Evolutionary conservation across 2,329 filamentous ascomycete genomes (phyloP), one percentile per base, ranked within the genome.

Genomic region (Colletotrichum sp.): DNA sequence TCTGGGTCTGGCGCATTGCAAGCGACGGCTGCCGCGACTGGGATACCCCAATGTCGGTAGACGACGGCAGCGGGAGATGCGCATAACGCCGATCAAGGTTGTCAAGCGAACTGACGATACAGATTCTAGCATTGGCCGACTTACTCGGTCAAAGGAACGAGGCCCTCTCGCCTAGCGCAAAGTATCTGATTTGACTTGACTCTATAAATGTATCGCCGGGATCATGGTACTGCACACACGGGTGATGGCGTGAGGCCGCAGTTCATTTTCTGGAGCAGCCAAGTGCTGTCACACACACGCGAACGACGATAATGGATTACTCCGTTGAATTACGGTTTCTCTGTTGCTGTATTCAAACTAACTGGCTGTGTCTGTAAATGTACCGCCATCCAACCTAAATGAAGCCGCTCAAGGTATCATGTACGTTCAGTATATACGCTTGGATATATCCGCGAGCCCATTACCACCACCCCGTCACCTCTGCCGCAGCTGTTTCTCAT

Each of bases 401-500:
- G 43, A 16, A 73, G 29, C 21, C 12, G 57, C 36, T 62, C 33
- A 11, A 73, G 71, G 67, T 73, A 71, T 73, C 61, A 57, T 66
- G 13, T 70, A 33, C 70, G 55, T 57, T 43, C 61, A 36, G 27
- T 70, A 62, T 73, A 24, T 71, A 70, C 36, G 29, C 33, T 34
- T 13, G 51, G 16, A 43, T 58, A 43, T 31, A 43, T 21, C 51
- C 33, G 9, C 55, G 11, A 24, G 11, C 34, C 34, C 15, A 36
- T 21, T 43, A 24, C 27, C 15, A 18, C 27, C 15, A 9, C 24
- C 43, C n/a, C 58, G 12, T 82, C 78, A 97, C 79, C 93, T 89
- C 78, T 94, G 93, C 76, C 91, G 90, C 76, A 98, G 85, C 72
- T 88, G 87, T 67, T 87, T 87, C 82, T 94, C 94, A 82, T 97